phyloP scores from a whole-genome alignment of 108 stramenopile species.

The Cyclotella atomus region DNA sequence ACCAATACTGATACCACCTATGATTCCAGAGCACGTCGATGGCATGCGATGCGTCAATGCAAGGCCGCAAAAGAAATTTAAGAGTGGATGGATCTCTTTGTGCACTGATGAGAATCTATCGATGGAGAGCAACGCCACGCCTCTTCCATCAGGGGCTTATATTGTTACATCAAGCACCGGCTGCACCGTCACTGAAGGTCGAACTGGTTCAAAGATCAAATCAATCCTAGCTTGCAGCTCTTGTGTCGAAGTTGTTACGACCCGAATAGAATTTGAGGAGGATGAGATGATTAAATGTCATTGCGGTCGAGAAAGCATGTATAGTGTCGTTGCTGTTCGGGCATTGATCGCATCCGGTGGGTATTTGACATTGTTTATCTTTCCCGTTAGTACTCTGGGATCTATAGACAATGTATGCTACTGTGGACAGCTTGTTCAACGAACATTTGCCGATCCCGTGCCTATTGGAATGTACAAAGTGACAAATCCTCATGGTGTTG shows the following conservation, averaged over 20 bases:
- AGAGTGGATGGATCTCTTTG: conserved; percentile 41
- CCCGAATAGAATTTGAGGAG: conserved; percentile 40
- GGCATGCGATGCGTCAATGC: neutral
- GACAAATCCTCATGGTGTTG: conserved; percentile 14
- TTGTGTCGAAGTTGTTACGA: conserved; percentile 43
- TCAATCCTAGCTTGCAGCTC: conserved; percentile 17
- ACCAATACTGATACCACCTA: conserved; percentile 12
- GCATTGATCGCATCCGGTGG: conserved; percentile 37
- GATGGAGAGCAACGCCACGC: conserved; percentile 1
- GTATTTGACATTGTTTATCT: conserved; percentile 11
- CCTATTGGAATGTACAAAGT: conserved; percentile 17
- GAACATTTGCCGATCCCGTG: conserved; percentile 23
- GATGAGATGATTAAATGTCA: neutral
- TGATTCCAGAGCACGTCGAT: neutral
- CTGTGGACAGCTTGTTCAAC: conserved; percentile 13
- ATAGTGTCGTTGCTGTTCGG: conserved; percentile 22
- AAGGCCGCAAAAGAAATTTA: conserved; percentile 29
- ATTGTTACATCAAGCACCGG: conserved; percentile 10
- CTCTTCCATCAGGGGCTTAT: conserved; percentile 35
- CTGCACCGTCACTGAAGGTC: conserved; percentile 21
- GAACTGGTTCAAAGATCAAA: conserved; percentile 25
- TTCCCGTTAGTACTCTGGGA: conserved; percentile 10
- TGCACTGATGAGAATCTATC: conserved; percentile 10
- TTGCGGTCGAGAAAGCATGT: conserved; percentile 21
- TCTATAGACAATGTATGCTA: conserved; percentile 4